A percentile compares a stretch with the other conserved stretches of the same genome.
These are phyloP conservation scores for Sugiyamaella lignohabitans DNA, from an alignment of 805 yeast species.

Conservation along the genomic window DNA sequence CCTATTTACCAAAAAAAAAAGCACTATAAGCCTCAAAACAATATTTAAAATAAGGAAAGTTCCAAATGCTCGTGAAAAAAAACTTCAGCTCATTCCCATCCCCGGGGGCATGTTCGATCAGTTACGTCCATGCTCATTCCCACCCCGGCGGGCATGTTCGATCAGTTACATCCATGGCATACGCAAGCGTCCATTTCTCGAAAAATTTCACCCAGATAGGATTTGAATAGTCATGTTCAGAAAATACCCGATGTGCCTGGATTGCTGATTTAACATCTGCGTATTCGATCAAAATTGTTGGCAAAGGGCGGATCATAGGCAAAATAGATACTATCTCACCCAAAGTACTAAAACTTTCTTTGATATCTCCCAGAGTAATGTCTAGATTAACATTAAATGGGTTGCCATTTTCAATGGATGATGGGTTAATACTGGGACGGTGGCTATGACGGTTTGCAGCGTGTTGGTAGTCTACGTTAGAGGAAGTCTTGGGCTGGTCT, in stretches of 20 bases:
- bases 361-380: constrained; percentile 14
- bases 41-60: too few species aligned
- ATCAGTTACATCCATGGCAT: not conserved
- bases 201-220: not conserved
- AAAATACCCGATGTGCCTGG: constrained; percentile 14
- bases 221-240: not conserved
- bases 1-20: too few species aligned
- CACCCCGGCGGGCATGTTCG: not conserved
- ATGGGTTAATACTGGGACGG: not conserved
- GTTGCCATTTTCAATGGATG: not conserved
- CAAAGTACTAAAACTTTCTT: constrained; percentile 8
- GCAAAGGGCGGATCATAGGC: constrained; percentile 13
- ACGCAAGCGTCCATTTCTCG: not conserved
- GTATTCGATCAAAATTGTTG: constrained; percentile 18
- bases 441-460: too few species aligned
- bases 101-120: not conserved
- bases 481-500: not conserved
- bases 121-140: not conserved
- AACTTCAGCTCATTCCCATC: too few species aligned
- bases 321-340: constrained; percentile 16
- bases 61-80: too few species aligned
- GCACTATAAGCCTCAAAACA: too few species aligned
- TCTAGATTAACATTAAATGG: constrained; percentile 4
- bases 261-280: constrained; percentile 21
- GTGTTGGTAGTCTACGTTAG: too few species aligned